Evolutionary conservation across 345 rosid species (phyloP).

Genomic region (Streptanthus diversifolius): DNA sequence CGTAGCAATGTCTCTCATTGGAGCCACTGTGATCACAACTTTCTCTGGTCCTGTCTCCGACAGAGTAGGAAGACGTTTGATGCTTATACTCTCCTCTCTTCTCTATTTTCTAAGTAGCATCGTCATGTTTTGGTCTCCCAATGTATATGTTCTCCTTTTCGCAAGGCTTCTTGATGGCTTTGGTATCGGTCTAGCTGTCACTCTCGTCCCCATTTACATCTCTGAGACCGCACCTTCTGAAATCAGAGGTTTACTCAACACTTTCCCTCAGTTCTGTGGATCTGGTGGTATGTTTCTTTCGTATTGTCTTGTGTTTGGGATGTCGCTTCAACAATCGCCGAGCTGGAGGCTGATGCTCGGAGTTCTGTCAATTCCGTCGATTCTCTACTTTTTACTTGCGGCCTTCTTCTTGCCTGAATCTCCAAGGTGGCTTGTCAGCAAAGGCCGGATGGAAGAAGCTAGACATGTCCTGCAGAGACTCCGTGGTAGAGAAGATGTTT

Average conservation of each 20-base stretch:
- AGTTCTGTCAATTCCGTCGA: conserved; percentile 64
- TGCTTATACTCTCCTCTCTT: conserved; percentile 68
- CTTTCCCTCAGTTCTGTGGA: conserved; percentile 78
- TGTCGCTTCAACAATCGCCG: conserved; percentile 64
- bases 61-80: conserved; percentile 72
- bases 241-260: conserved; percentile 68
- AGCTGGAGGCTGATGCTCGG: conserved; percentile 92
- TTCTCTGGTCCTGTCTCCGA: conserved; percentile 80
- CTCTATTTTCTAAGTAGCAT: conserved; percentile 72
- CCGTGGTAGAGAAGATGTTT: conserved; percentile 81
- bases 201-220: conserved; percentile 71
- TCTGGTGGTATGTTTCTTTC: conserved; percentile 83
- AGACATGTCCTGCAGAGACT: conserved; percentile 63
- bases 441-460: conserved; percentile 78
- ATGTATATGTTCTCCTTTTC: conserved; percentile 63
- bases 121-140: conserved; percentile 81
- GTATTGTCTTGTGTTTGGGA: conserved; percentile 76
- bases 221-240: conserved; percentile 88
- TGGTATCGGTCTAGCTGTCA: conserved; percentile 77
- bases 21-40: conserved; percentile 74
- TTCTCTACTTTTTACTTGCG: conserved; percentile 47
- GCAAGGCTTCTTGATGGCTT: conserved; percentile 79
- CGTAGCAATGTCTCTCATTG: conserved; percentile 84
- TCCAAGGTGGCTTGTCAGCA: conserved; percentile 93
- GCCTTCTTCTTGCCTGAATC: conserved; percentile 86